phyloP scores from a whole-genome alignment of 2,329 filamentous ascomycete genomes.

The Mycogone perniciosa region DNA sequence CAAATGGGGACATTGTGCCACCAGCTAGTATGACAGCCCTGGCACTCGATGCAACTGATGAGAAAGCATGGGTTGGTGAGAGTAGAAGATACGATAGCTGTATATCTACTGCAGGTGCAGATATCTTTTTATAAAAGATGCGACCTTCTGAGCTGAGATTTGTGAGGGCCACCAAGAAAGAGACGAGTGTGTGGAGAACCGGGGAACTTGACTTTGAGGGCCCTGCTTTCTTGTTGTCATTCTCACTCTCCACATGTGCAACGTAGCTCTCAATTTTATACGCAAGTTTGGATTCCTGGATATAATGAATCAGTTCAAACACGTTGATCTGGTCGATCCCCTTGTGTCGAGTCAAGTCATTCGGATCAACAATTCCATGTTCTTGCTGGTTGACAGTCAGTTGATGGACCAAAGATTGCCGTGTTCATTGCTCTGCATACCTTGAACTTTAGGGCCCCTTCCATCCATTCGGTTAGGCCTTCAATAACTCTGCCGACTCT shows the following conservation, averaged over 20 bases:
- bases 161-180: conserved; percentile 73
- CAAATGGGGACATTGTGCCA: conserved; percentile 96
- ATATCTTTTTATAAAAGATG: conserved; percentile 54
- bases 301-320: conserved; percentile 78
- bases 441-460: conserved; percentile 43
- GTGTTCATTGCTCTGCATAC: conserved; percentile 26
- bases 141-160: conserved; percentile 71
- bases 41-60: conserved; percentile 76
- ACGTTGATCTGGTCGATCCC: conserved; percentile 94
- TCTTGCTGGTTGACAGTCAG: conserved; percentile 22
- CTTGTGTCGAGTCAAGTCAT: conserved; percentile 70
- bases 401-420: neutral
- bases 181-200: conserved; percentile 48
- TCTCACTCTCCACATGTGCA: conserved; percentile 50
- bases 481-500: conserved; percentile 80
- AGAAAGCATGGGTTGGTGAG: conserved; percentile 87
- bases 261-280: conserved; percentile 92
- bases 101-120: conserved; percentile 37
- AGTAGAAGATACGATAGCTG: conserved; percentile 79
- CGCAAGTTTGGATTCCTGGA: conserved; percentile 86
- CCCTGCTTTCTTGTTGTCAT: conserved; percentile 20
- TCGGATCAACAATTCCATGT: conserved; percentile 65
- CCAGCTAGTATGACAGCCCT: conserved; percentile 85
- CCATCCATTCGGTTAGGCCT: conserved; percentile 65
- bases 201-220: conserved; percentile 31